These are phyloP conservation scores for Ustilago hordei DNA, from an alignment of 1,284 basidiomycete genomes.

Conservation along the genomic window DNA sequence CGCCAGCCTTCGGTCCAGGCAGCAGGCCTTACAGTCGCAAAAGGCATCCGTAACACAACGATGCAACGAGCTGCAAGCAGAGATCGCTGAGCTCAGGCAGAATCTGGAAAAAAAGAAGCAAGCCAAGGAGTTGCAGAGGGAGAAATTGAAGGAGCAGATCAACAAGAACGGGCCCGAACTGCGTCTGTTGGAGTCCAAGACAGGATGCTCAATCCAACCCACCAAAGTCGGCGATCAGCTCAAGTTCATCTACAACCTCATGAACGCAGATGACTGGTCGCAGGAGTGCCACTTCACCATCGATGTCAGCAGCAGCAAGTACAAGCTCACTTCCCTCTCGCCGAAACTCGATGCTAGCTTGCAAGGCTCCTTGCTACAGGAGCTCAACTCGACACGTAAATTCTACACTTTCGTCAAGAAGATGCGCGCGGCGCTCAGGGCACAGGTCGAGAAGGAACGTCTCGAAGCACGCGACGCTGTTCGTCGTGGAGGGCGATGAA, in stretches of 20 bases:
- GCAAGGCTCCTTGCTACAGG: slow-evolving; percentile 43
- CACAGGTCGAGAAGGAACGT: slow-evolving; percentile 46
- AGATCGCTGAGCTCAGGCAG: slow-evolving; percentile 53
- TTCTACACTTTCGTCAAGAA: slow-evolving; percentile 57
- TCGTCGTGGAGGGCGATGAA: slow-evolving; percentile 31
- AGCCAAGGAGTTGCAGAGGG: slow-evolving; percentile 46
- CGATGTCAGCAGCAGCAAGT: slow-evolving; percentile 48
- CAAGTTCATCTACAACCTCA: slow-evolving; percentile 53
- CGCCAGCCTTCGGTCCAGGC: slow-evolving; percentile 46
- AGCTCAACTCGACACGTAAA: slow-evolving; percentile 56
- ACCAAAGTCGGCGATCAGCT: slow-evolving; percentile 55
- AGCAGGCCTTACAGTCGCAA: slow-evolving; percentile 54
- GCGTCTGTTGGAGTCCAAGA: slow-evolving; percentile 49
- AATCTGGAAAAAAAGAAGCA: slow-evolving; percentile 49
- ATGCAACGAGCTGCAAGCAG: slow-evolving; percentile 51
- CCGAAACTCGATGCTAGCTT: slow-evolving; percentile 33
- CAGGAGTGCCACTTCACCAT: slow-evolving; percentile 53
- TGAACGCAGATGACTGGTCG: slow-evolving; percentile 53
- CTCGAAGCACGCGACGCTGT: slow-evolving; percentile 43
- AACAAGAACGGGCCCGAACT: slow-evolving; percentile 59
- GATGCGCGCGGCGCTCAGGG: slow-evolving; percentile 44
- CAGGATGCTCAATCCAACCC: slow-evolving; percentile 51
- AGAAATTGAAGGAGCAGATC: slow-evolving; percentile 52
- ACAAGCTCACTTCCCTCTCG: slow-evolving; percentile 43
- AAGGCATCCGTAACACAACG: slow-evolving; percentile 54